Evolutionary conservation across 2,329 filamentous ascomycete species (phyloP), one percentile per base, ranked within the genome.

Genomic region (Talaromyces rugulosus): DNA sequence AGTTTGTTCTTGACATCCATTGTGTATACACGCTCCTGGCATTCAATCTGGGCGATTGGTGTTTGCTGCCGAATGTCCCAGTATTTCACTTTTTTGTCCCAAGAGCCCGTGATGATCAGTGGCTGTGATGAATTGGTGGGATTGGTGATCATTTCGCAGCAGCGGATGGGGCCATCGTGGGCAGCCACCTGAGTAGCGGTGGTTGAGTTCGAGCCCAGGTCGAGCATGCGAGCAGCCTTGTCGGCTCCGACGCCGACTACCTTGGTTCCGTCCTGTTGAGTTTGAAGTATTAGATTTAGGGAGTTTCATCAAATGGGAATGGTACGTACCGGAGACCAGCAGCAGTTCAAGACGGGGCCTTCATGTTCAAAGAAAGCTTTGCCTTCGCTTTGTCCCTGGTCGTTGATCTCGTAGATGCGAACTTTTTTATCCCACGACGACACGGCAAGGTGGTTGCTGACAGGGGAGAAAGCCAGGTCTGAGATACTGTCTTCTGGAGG

Each of bases 391-490:
- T 90, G 85, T 51, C 92, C 92, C 67, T 87, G 87, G 61, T 78
- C 79, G 66, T 89, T 87, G 73, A 98, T 92, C 77, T 98, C 92
- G 80, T 98, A 99, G 74, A 99, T 94, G 72, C 93, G 89, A 66
- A 98, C 92, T 76, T 96, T 96, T 81, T 96, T 96, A 79, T 99
- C 95, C 95, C 95, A 99, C 70, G 92, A 96, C 55, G 92, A 82
- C 40, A 97, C 91, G 28, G 94, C 92, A 18, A 99, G 83, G 74
- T 96, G 90, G 70, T 98, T 92, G 67, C 80, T 84, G 59, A 82
- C 82, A 1, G 89, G 87, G 14, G 89, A 93, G 80, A 97, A 99
- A 56, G 87, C 82, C 63, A 99, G 83, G 73, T 92, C 91, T 40
- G 93, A 93, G 71, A 98, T 89, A 76, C 90, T 91, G 78, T 99